Evolutionary conservation across 2,329 filamentous ascomycete species (phyloP).

Genomic region (Cordyceps cateniannulata): DNA sequence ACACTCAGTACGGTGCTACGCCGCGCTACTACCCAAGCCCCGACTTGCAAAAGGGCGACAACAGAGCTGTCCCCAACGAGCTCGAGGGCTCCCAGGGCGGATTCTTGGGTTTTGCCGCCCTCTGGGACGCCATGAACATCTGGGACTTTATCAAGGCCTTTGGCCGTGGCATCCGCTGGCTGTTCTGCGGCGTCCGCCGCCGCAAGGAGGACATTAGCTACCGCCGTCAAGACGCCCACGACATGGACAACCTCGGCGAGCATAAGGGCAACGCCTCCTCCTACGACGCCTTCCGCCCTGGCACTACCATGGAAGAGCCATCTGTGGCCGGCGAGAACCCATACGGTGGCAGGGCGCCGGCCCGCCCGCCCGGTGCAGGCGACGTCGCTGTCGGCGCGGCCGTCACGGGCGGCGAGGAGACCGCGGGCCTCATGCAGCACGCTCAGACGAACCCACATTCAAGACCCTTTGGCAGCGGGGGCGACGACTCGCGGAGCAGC

Average conservation of each 20-base stretch:
- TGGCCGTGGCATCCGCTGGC: constrained; percentile 71
- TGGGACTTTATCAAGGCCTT: constrained; percentile 80
- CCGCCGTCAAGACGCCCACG: constrained; percentile 29
- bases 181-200: constrained; percentile 64
- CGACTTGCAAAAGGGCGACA: constrained; percentile 30
- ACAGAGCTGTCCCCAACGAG: constrained; percentile 37
- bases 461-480: not conserved
- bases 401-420: constrained; percentile 28
- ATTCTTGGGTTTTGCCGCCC: constrained; percentile 55
- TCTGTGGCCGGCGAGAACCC: constrained; percentile 31
- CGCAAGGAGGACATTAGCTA: constrained; percentile 50
- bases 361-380: constrained; percentile 20
- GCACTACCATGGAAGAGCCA: constrained; percentile 27
- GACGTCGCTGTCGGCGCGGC: constrained; percentile 14
- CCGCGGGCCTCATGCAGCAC: constrained; percentile 36
- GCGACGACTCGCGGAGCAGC: not conserved
- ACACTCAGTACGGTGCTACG: constrained; percentile 40
- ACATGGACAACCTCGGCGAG: constrained; percentile 33
- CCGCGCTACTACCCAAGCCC: constrained; percentile 41
- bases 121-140: constrained; percentile 68
- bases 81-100: constrained; percentile 54
- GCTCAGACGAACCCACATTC: constrained; percentile 24
- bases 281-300: constrained; percentile 20
- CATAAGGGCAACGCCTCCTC: constrained; percentile 16
- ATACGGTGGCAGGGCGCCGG: constrained; percentile 25